Conservation (phyloP, 768 basidiomycete genomes). For the Cubamyces sp. region DNA sequence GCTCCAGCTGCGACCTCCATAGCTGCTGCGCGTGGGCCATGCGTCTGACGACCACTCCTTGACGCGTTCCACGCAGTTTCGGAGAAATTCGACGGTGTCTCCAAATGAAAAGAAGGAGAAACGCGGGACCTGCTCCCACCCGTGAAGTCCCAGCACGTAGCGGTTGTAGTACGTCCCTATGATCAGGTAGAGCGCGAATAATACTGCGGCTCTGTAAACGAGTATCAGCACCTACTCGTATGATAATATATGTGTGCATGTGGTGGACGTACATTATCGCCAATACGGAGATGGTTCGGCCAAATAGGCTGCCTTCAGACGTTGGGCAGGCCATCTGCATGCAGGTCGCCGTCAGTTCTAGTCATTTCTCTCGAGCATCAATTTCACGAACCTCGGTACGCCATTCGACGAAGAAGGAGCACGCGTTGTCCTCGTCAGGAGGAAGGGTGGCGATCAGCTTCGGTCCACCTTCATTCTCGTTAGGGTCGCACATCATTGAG, state of each 20-base stretch:
- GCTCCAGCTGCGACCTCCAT: constrained; percentile 26
- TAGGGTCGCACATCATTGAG: background rate
- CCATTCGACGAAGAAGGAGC: constrained; percentile 86
- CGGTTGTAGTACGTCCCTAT: constrained; percentile 78
- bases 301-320: constrained; percentile 53
- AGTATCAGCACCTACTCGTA: constrained; percentile 1
- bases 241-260: background rate
- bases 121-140: constrained; percentile 74
- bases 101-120: constrained; percentile 45
- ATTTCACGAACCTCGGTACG: constrained; percentile 63
- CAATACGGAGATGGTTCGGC: constrained; percentile 58
- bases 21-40: constrained; percentile 31
- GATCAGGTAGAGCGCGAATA: constrained; percentile 67
- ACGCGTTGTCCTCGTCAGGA: constrained; percentile 65
- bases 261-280: constrained; percentile 57
- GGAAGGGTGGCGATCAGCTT: constrained; percentile 71
- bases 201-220: constrained; percentile 50
- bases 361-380: background rate
- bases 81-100: constrained; percentile 32
- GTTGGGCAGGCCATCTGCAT: constrained; percentile 73
- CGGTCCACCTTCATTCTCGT: constrained; percentile 44
- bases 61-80: constrained; percentile 28
- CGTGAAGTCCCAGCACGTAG: constrained; percentile 70
- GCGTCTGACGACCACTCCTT: constrained; percentile 27
- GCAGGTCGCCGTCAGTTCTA: background rate